Evolutionary conservation across 768 basidiomycete species (phyloP), one percentile per base, ranked within the genome.

Genomic region (Astraeus odoratus): DNA sequence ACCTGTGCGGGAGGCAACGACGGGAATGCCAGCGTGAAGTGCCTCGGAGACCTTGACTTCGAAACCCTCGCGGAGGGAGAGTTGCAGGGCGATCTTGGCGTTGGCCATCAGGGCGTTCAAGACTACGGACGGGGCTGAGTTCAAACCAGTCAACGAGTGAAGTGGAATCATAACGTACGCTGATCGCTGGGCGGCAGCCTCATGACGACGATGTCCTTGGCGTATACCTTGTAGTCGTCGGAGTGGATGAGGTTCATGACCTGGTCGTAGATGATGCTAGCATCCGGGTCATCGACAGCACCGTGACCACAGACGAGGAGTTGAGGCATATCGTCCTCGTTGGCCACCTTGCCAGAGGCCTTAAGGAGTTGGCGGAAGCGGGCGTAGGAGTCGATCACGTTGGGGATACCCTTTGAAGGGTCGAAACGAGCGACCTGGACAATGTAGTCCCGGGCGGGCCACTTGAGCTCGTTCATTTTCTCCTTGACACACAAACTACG

Each of bases 31-130:
- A 24, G 89, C 81, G 65, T 94, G 88, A 42, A 97, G 73, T n/a
- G 88, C 90, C 68, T 95, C 90, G 38, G 90, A 92, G 40, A 94
- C 92, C 65, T 97, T 97, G 67, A 97, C 90, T 60, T 97, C 94
- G 68, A 96, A 97, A 23, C 94, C 94, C 68, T 97, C 94, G 46
- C 92, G 84, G 36, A 86, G 84, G 42, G 89, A 92, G 36, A 97
- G 80, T 64, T 97, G 94, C 39, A 91, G 76, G 4, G 88, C 92
- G 47, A 94, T 83, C 70, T 87, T 83, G 36, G 88, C 77, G 53
- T 93, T 94, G 42, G 86, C 81, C 77, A 96, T 78, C 54, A 96
- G 74, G 8, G 86, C 83, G 53, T 95, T 92, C 48, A 97, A 74
- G 41, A 95, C 85, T 82, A n/a, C n/a, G n/a, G n/a, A n/a, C n/a